Evolutionary conservation across 2,329 filamentous ascomycete genomes (phyloP).

Genomic region (Blastomyces silverae): DNA sequence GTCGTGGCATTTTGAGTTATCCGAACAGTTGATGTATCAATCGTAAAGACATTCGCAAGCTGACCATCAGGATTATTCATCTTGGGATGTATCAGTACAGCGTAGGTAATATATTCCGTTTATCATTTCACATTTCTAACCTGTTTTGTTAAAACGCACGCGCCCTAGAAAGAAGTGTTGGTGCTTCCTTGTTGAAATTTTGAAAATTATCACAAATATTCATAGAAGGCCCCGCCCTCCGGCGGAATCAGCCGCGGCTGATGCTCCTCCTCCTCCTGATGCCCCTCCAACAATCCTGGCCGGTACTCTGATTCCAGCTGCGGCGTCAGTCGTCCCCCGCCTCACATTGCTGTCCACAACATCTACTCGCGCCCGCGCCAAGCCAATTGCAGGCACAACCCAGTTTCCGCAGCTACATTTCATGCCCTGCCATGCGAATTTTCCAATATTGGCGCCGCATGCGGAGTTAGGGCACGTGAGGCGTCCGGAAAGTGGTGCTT

Average conservation of each 20-base stretch:
- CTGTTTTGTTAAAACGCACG: neutral
- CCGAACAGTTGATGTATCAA: too few relatives aligned
- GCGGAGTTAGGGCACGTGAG: slow-evolving; percentile 71
- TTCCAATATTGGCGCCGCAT: slow-evolving; percentile 77
- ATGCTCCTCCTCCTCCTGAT: slow-evolving; percentile 26
- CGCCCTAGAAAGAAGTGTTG: neutral
- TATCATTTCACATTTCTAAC: neutral
- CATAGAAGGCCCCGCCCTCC: slow-evolving; percentile 27
- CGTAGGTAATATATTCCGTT: neutral
- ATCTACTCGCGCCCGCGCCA: slow-evolving; percentile 77
- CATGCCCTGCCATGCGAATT: slow-evolving; percentile 95
- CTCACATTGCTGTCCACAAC: slow-evolving; percentile 45
- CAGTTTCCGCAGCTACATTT: slow-evolving; percentile 84
- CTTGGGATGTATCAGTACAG: neutral
- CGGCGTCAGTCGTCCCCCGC: slow-evolving; percentile 21
- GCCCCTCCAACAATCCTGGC: slow-evolving; percentile 34
- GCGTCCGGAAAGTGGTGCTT: slow-evolving; percentile 75
- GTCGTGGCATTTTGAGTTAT: too few relatives aligned
- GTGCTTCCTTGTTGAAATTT: neutral
- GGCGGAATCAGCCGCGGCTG: slow-evolving; percentile 17
- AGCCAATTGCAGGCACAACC: slow-evolving; percentile 83
- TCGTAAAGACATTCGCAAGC: neutral
- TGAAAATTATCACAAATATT: slow-evolving; percentile 10
- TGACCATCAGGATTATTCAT: neutral
- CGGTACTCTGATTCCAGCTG: slow-evolving; percentile 35